Conservation (phyloP, 2,329 filamentous ascomycete genomes). For the Microdochium bolleyi region DNA sequence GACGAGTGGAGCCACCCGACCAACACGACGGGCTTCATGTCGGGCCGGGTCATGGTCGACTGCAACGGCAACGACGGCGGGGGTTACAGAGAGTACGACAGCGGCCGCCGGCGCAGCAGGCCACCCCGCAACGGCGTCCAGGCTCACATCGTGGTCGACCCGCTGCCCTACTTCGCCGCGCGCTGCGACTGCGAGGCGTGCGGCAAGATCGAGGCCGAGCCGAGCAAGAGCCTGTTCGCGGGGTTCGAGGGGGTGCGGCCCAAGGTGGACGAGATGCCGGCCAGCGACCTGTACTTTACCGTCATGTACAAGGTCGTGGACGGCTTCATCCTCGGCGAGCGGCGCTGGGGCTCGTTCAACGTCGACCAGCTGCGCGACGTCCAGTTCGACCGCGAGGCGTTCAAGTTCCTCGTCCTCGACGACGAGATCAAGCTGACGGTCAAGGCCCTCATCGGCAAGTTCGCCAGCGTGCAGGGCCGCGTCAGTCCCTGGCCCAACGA, state of each 20-base stretch:
- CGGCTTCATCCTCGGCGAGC: slow-evolving; percentile 19
- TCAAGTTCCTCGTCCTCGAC: slow-evolving; percentile 36
- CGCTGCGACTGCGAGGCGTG: slow-evolving; percentile 34
- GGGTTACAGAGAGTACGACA: neutral
- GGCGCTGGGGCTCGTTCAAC: slow-evolving; percentile 22
- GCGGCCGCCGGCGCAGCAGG: neutral
- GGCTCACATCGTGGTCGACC: slow-evolving; percentile 12
- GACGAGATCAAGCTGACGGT: slow-evolving; percentile 38
- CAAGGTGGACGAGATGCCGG: slow-evolving; percentile 22
- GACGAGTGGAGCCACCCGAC: slow-evolving; percentile 12
- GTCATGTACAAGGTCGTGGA: slow-evolving; percentile 38
- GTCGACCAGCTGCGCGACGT: slow-evolving; percentile 32
- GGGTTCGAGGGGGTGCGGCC: slow-evolving; percentile 33
- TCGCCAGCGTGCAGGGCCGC: slow-evolving; percentile 33
- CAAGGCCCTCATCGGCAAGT: slow-evolving; percentile 36
- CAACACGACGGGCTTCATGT: slow-evolving; percentile 20
- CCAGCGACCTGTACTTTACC: slow-evolving; percentile 34
- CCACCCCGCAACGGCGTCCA: neutral
- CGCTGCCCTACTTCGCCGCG: slow-evolving; percentile 30
- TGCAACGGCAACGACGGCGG: slow-evolving; percentile 20
- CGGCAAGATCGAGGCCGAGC: slow-evolving; percentile 8
- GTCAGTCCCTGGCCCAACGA: slow-evolving; percentile 20
- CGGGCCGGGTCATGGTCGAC: slow-evolving; percentile 33
- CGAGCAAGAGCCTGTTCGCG: slow-evolving; percentile 22
- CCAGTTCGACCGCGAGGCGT: slow-evolving; percentile 35